phyloP scores from a whole-genome alignment of 441 rosid species.

The Bruguiera hainesii region DNA sequence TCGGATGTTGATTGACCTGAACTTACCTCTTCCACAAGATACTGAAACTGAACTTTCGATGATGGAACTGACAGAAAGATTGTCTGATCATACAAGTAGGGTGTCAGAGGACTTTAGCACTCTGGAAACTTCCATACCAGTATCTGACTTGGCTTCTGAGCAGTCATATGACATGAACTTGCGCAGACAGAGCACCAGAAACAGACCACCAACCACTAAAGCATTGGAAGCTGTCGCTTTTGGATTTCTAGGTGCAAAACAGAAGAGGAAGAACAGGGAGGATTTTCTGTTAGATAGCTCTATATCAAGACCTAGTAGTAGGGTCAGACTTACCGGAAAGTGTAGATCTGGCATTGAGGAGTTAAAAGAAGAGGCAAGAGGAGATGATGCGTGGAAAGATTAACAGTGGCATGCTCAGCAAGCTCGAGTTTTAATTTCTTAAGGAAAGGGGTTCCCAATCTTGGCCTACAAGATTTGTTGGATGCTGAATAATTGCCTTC shows the following conservation, averaged over 20 bases:
- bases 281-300: slow-evolving; percentile 15
- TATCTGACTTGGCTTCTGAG: slow-evolving; percentile 11
- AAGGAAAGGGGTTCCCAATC: slow-evolving; percentile 7
- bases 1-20: slow-evolving; percentile 47
- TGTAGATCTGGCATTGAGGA: slow-evolving; percentile 8
- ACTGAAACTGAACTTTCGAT: slow-evolving; percentile 26
- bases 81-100: background rate
- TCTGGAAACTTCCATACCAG: background rate
- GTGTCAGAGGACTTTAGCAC: slow-evolving; percentile 33
- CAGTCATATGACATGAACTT: slow-evolving; percentile 19
- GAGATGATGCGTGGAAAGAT: slow-evolving; percentile 19
- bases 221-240: slow-evolving; percentile 51
- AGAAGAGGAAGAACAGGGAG: slow-evolving; percentile 37
- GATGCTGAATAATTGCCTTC: slow-evolving; percentile 4
- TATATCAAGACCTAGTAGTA: slow-evolving; percentile 25
- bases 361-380: slow-evolving; percentile 24
- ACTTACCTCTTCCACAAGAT: slow-evolving; percentile 44
- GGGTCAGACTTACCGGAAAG: slow-evolving; percentile 17
- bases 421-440: slow-evolving; percentile 13
- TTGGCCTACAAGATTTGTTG: background rate
- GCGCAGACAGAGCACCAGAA: slow-evolving; percentile 46
- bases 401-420: slow-evolving; percentile 16
- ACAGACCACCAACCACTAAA: slow-evolving; percentile 44
- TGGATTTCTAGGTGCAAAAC: slow-evolving; percentile 36
- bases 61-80: slow-evolving; percentile 11